Evolutionary conservation across 495 filamentous ascomycete genomes (phyloP), one percentile per base, ranked within the genome.

Genomic region (Apodospora peruviana): DNA sequence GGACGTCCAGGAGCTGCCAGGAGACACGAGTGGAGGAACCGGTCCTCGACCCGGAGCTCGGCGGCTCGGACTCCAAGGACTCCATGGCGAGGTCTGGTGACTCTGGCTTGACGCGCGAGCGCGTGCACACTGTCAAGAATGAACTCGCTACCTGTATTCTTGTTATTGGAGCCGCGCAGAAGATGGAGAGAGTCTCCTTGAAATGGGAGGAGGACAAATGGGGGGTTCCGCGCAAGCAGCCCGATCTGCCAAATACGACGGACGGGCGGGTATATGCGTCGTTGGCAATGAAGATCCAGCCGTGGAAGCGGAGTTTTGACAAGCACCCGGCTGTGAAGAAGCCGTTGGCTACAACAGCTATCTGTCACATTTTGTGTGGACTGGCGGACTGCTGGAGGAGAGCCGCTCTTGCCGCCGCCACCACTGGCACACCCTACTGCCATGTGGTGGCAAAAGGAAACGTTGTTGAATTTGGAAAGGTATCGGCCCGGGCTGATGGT

Each of bases 351-450:
- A 70, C 59, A 9, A 66, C 65, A 1, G 65, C 70, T 12, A 67
- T 71, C 11, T 66, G 58, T 40, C 67, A 73, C 48, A 48, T 73
- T n/a, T n/a, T n/a, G n/a, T n/a, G n/a, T n/a, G n/a, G n/a, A n/a
- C n/a, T n/a, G n/a, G n/a, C n/a, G n/a, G n/a, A n/a, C n/a, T n/a
- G n/a, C n/a, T n/a, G n/a, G n/a, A n/a, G n/a, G n/a, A n/a, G n/a
- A n/a, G n/a, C n/a, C n/a, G n/a, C n/a, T n/a, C n/a, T n/a, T n/a
- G n/a, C n/a, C n/a, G n/a, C n/a, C n/a, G n/a, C n/a, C n/a, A n/a
- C n/a, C n/a, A n/a, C n/a, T n/a, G n/a, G n/a, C n/a, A n/a, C n/a
- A n/a, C n/a, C n/a, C n/a, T n/a, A n/a, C n/a, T n/a, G n/a, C n/a
- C n/a, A n/a, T n/a, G n/a, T n/a, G n/a, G n/a, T n/a, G n/a, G n/a